Evolutionary conservation across 2,329 filamentous ascomycete genomes (phyloP).

Genomic region (Aureobasidium zeae): DNA sequence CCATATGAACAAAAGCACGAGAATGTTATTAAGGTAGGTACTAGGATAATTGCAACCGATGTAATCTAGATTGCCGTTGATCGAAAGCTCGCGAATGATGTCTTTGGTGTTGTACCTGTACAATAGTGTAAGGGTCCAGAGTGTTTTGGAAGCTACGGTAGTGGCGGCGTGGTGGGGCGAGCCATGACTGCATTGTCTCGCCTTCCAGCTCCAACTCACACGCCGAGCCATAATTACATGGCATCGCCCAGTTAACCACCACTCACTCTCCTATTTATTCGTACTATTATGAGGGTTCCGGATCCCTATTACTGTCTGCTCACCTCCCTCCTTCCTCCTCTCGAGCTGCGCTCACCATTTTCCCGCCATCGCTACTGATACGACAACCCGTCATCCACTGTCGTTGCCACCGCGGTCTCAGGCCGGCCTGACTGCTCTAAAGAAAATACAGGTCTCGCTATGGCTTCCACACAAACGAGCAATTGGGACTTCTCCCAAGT

Average conservation of each 20-base stretch:
- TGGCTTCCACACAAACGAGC: slow-evolving; percentile 26
- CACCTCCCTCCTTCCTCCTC: background rate
- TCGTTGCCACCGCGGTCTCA: slow-evolving; percentile 6
- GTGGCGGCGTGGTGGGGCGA: slow-evolving; percentile 12
- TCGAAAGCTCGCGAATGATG: background rate
- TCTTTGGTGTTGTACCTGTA: background rate
- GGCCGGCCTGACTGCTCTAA: background rate
- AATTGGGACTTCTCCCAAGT: slow-evolving; percentile 41
- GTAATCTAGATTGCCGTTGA: no score
- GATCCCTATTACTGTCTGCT: no score
- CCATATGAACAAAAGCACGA: no score
- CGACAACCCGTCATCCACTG: background rate
- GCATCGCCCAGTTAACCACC: no score
- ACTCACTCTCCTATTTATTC: no score
- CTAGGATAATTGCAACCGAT: no score
- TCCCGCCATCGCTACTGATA: background rate
- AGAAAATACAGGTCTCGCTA: no score
- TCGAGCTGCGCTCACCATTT: slow-evolving; percentile 5
- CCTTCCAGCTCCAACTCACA: slow-evolving; percentile 3
- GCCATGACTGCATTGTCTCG: slow-evolving; percentile 9
- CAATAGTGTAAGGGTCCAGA: background rate
- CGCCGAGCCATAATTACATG: slow-evolving; percentile 6
- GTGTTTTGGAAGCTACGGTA: background rate
- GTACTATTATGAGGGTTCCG: no score
- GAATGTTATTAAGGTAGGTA: background rate